Percentiles rank a stretch among this genome's conserved stretches.
These are phyloP conservation scores for Auriscalpium vulgare DNA, from an alignment of 768 basidiomycete species.

Conservation along the genomic window DNA sequence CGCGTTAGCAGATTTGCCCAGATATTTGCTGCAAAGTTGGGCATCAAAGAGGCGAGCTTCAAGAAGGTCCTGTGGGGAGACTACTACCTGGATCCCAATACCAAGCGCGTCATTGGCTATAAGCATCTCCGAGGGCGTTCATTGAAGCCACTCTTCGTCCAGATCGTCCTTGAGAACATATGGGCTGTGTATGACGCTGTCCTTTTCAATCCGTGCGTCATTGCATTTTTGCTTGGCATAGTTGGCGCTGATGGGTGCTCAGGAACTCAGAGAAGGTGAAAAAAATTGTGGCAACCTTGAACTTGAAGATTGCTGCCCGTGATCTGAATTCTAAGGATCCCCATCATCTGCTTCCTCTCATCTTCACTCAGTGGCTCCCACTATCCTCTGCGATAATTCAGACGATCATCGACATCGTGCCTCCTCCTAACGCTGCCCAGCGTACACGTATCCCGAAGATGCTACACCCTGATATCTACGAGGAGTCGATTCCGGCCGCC, in stretches of 20 bases:
- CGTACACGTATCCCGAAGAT: constrained; percentile 81
- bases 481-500: constrained; percentile 50
- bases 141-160: constrained; percentile 93
- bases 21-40: constrained; percentile 83
- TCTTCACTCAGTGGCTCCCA: constrained; percentile 95
- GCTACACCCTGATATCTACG: constrained; percentile 74
- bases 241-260: constrained; percentile 11
- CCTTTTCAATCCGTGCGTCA: constrained; percentile 76
- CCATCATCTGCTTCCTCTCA: constrained; percentile 70
- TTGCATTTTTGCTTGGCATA: background rate
- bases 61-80: constrained; percentile 93
- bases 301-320: constrained; percentile 76
- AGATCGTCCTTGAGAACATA: constrained; percentile 93
- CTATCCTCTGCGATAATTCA: constrained; percentile 91
- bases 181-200: constrained; percentile 97
- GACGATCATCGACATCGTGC: constrained; percentile 87
- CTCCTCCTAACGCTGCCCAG: constrained; percentile 79
- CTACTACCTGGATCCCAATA: constrained; percentile 93
- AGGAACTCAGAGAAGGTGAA: constrained; percentile 85
- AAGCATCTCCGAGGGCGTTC: constrained; percentile 83
- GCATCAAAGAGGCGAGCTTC: constrained; percentile 82
- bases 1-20: constrained; percentile 89
- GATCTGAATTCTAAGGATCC: constrained; percentile 91
- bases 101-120: constrained; percentile 84
- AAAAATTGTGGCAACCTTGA: constrained; percentile 81